These are phyloP conservation scores for Neonectria faginata DNA, from an alignment of 2,329 filamentous ascomycete species.

Conservation along the genomic window DNA sequence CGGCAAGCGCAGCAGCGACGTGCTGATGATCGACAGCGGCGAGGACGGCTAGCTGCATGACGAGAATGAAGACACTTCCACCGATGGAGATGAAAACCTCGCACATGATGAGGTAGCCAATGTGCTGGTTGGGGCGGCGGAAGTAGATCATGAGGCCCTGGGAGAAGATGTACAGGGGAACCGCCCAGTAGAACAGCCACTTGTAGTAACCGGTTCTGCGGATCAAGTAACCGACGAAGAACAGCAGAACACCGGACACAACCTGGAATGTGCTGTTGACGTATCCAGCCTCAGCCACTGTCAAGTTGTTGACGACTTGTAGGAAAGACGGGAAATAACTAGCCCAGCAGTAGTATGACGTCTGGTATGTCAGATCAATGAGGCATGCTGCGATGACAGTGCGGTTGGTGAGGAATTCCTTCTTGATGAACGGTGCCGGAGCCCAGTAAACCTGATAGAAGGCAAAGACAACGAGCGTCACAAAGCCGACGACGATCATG, in stretches of 20 bases:
- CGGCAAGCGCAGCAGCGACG: conserved; percentile 61
- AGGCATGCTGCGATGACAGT: conserved; percentile 65
- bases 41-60: conserved; percentile 69
- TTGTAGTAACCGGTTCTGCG: conserved; percentile 61
- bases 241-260: conserved; percentile 62
- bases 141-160: conserved; percentile 56
- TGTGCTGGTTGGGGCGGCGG: conserved; percentile 53
- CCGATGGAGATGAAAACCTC: conserved; percentile 66
- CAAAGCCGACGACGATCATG: conserved; percentile 71
- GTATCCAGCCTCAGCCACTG: conserved; percentile 58
- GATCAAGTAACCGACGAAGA: conserved; percentile 62
- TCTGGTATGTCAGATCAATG: conserved; percentile 57
- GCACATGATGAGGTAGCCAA: conserved; percentile 63
- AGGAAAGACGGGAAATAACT: conserved; percentile 68
- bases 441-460: conserved; percentile 70
- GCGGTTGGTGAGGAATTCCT: conserved; percentile 61
- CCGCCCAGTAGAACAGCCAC: conserved; percentile 56
- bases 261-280: conserved; percentile 63
- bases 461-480: conserved; percentile 66
- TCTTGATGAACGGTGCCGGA: conserved; percentile 67
- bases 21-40: conserved; percentile 65
- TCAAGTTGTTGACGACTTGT: conserved; percentile 61
- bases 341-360: conserved; percentile 65
- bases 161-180: conserved; percentile 67
- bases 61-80: conserved; percentile 65